Base-by-base conservation (phyloP, 202 grass and related monocot genomes). In the Panicum virgatum region DNA sequence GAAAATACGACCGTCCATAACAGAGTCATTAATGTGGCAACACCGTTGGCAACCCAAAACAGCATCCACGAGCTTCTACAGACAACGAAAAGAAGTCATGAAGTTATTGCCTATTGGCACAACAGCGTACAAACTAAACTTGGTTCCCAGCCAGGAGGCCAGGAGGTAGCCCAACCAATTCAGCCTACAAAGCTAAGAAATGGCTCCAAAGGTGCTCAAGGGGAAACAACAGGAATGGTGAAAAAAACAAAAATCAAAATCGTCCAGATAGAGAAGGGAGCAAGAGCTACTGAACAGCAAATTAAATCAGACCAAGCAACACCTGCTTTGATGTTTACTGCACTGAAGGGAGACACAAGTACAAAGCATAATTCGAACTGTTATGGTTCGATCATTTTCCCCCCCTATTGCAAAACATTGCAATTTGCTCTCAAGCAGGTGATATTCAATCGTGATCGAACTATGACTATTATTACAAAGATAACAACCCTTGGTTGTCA, bases 401-500 rank as follows among this genome's bases (percentile, higher is more conserved):
- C 71, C n/a, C 58, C 72, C 78, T 34, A 76, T 27, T 51, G 0
- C 29, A 69, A 51, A 76, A 42, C 43, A 46, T 52, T 23, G 51
- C 79, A 60, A 62, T 74, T 62, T 86, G 66, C 70, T 79, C 39
- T 66, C 45, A 50, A 77, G 71, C 77, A 81, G 70, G 63, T 40
- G 68, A 25, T 37, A 83, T 69, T 69, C 61, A 36, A 61, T 84
- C 58, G 74, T 34, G 19, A 15, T 79, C 73, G 47, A 85, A 48
- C 69, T 57, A 71, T 48, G 23, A 46, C 3, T 56, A 40, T 67
- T 60, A 68, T 64, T 12, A 30, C 76, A 29, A 78, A 56, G 36
- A 48, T 20, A 47, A 40, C 42, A 69, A 38, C 47, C 7, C 20
- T 46, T 67, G 46, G 51, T 62, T 58, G 13, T 87, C 76, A 94